Conservation (phyloP, 176 grass and related monocot genomes). For the Urochloa ruziziensis region DNA sequence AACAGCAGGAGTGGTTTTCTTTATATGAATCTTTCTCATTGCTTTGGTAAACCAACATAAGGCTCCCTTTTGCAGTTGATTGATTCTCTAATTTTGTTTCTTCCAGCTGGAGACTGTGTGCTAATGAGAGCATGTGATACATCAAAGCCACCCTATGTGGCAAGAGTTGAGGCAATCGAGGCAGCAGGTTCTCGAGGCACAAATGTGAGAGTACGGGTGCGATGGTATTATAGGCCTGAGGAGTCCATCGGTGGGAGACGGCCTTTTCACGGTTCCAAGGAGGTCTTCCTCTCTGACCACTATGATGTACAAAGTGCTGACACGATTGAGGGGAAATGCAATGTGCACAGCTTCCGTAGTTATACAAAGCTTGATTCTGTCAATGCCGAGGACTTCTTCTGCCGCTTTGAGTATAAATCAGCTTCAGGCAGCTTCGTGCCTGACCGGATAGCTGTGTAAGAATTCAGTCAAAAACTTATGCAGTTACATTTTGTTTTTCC, state of each 20-base stretch:
- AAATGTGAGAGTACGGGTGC: conserved; percentile 79
- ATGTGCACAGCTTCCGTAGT: conserved; percentile 75
- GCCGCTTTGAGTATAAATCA: conserved; percentile 90
- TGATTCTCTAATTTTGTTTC: conserved; percentile 31
- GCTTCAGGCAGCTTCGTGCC: conserved; percentile 80
- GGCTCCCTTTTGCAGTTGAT: background rate
- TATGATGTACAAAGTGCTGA: conserved; percentile 97
- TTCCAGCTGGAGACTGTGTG: conserved; percentile 76
- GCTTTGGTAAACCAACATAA: background rate
- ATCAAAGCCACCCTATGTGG: conserved; percentile 71
- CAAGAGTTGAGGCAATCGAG: conserved; percentile 75
- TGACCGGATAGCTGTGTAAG: conserved; percentile 92
- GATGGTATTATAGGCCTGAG: conserved; percentile 95
- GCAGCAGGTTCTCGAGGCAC: conserved; percentile 64
- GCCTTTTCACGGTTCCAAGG: conserved; percentile 81
- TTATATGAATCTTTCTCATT: background rate
- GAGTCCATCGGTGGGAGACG: conserved; percentile 83
- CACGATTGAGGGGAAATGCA: conserved; percentile 96
- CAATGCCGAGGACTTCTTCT: conserved; percentile 81
- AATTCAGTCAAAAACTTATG: background rate
- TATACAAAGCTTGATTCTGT: conserved; percentile 94
- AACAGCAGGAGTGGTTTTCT: background rate
- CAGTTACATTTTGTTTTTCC: background rate
- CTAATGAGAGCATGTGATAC: conserved; percentile 69
- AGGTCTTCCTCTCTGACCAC: conserved; percentile 91